Evolutionary conservation across 1,139 yeast genomes (phyloP).

Genomic region (Saccharomycopsis hybrid): DNA sequence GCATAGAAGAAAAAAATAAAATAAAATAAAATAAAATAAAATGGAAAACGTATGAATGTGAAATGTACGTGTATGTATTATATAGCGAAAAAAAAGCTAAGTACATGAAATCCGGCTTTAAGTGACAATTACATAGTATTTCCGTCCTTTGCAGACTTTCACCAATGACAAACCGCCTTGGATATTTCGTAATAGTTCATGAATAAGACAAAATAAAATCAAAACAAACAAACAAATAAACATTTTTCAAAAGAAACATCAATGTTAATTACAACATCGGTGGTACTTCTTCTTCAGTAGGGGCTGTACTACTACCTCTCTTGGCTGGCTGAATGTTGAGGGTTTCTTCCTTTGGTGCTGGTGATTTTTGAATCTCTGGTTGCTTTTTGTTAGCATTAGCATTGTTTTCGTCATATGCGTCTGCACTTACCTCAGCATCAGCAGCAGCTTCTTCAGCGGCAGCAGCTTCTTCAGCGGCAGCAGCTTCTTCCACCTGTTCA

Average conservation of each 20-base stretch:
- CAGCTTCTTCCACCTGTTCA: constrained; percentile 47
- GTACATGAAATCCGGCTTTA: too few relatives aligned
- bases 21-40: too few relatives aligned
- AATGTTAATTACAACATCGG: constrained; percentile 32
- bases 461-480: constrained; percentile 26
- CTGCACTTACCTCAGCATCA: not conserved
- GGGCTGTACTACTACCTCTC: constrained; percentile 24
- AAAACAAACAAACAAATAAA: constrained; percentile 24
- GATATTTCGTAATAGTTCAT: too few relatives aligned
- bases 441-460: not conserved
- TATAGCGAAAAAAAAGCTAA: too few relatives aligned
- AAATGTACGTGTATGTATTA: too few relatives aligned
- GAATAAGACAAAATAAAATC: too few relatives aligned
- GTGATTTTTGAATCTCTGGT: not conserved
- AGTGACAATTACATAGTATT: too few relatives aligned
- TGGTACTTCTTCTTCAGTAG: constrained; percentile 33
- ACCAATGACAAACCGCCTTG: too few relatives aligned
- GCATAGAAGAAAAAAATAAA: too few relatives aligned
- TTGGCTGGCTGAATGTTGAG: constrained; percentile 25
- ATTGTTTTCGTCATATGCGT: not conserved
- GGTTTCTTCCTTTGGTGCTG: not conserved
- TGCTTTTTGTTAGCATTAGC: not conserved
- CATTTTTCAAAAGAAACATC: not conserved
- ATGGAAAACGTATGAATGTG: too few relatives aligned
- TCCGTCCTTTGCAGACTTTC: too few relatives aligned